These are phyloP conservation scores for Mikania micrantha DNA, from an alignment of 129 eudicot species.

Conservation along the genomic window DNA sequence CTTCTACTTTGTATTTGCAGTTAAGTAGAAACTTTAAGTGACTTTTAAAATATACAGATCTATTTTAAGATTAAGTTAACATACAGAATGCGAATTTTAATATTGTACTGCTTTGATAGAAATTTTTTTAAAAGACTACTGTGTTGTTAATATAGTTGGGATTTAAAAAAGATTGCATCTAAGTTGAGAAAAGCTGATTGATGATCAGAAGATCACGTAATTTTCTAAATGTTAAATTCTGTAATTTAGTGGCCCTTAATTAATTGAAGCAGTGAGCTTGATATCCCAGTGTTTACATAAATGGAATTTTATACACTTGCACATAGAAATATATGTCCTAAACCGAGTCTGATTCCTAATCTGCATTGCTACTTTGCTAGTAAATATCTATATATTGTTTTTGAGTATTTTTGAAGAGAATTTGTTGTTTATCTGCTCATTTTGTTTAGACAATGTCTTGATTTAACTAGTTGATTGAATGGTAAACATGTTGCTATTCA, in stretches of 20 bases:
- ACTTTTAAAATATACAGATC: neutral
- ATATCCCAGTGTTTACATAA: neutral
- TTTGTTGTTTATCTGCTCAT: neutral
- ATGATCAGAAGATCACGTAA: neutral
- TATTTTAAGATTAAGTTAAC: neutral
- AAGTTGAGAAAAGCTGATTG: neutral
- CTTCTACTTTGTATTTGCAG: neutral
- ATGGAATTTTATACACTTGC: neutral
- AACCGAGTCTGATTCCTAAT: neutral
- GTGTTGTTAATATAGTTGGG: neutral
- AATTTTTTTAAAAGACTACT: neutral
- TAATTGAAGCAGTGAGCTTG: neutral
- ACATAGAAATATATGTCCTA: neutral
- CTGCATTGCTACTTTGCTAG: conserved; percentile 8
- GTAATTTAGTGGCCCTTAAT: neutral
- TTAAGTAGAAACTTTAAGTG: neutral
- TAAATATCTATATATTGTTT: neutral
- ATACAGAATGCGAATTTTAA: neutral
- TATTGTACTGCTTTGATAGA: neutral
- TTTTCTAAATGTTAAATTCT: neutral
- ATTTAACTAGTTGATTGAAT: neutral
- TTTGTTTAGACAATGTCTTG: neutral
- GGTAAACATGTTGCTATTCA: neutral
- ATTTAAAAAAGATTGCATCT: neutral
- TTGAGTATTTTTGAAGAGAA: neutral